phyloP scores from a whole-genome alignment of 768 basidiomycete genomes.

The Trametes cubensis region DNA sequence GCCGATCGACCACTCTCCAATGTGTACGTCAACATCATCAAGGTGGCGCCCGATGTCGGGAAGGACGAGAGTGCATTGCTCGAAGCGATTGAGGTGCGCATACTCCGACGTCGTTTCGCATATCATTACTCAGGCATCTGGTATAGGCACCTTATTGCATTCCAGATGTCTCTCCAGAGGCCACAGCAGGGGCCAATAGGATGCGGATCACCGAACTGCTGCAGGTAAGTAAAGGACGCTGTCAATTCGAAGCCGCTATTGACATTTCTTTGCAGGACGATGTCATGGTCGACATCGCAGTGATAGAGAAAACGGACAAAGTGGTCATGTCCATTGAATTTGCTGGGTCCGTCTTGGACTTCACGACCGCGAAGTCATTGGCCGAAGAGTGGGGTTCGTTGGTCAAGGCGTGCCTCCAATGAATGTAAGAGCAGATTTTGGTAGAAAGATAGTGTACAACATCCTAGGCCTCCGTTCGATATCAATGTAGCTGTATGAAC shows the following conservation, averaged over 20 bases:
- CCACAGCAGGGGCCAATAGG: constrained; percentile 13
- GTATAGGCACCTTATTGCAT: constrained; percentile 41
- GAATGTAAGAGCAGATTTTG: background rate
- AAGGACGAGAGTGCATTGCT: constrained; percentile 28
- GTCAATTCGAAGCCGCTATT: background rate
- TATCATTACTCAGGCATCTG: background rate
- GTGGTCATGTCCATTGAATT: constrained; percentile 24
- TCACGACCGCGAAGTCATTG: constrained; percentile 4
- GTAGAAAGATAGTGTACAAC: background rate
- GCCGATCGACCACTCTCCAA: constrained; percentile 42
- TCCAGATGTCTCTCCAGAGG: constrained; percentile 26
- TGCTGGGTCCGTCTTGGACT: background rate
- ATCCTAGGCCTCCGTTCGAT: background rate
- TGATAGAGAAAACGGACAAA: constrained; percentile 11
- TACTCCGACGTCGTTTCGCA: background rate
- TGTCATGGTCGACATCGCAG: constrained; percentile 37
- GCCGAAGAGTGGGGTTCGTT: constrained; percentile 16
- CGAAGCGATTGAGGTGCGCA: constrained; percentile 40
- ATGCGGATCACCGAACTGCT: constrained; percentile 31
- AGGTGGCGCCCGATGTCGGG: constrained; percentile 34
- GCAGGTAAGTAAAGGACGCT: constrained; percentile 25
- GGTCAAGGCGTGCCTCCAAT: constrained; percentile 9
- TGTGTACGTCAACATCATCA: constrained; percentile 49
- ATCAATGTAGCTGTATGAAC: background rate
- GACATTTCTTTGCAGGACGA: constrained; percentile 34